Evolutionary conservation across 495 filamentous ascomycete species (phyloP).

Genomic region (Hypoxylon intermedium): DNA sequence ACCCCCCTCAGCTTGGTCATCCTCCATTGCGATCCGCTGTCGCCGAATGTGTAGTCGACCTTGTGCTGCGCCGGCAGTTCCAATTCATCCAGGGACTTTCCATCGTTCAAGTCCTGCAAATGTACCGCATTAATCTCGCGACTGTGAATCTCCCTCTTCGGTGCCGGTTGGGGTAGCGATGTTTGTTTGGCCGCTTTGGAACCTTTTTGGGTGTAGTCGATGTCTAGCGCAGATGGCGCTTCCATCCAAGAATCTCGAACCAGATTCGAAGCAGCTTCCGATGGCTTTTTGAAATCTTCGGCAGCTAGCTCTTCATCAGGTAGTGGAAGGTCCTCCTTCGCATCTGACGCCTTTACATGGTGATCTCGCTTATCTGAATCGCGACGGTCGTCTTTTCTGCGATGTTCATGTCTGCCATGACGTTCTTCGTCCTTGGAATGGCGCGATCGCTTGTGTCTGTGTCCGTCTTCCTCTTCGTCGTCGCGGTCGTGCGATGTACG

Average conservation of each 20-base stretch:
- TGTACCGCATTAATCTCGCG: constrained; percentile 77
- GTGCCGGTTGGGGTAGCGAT: constrained; percentile 66
- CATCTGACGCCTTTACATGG: constrained; percentile 52
- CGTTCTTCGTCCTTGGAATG: constrained; percentile 51
- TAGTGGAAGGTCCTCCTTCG: constrained; percentile 55
- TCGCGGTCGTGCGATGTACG: constrained; percentile 39
- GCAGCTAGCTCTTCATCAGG: constrained; percentile 53
- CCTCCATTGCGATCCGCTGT: constrained; percentile 87
- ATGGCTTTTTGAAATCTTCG: constrained; percentile 20
- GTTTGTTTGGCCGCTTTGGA: constrained; percentile 53
- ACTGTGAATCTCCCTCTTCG: constrained; percentile 78
- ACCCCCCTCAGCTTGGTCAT: constrained; percentile 93
- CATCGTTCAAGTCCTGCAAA: constrained; percentile 64
- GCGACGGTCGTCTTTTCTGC: constrained; percentile 33
- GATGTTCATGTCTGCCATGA: constrained; percentile 44
- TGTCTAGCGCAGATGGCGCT: constrained; percentile 76
- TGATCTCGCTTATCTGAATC: no score
- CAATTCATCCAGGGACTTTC: constrained; percentile 46
- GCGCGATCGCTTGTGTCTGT: constrained; percentile 51
- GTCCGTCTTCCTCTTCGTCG: constrained; percentile 47
- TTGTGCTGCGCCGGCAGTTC: constrained; percentile 65
- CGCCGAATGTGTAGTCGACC: constrained; percentile 86
- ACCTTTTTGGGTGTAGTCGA: constrained; percentile 83
- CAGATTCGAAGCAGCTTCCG: constrained; percentile 29
- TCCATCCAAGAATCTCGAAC: constrained; percentile 93